These are phyloP conservation scores for Withania somnifera DNA, from an alignment of 305 asterid species.

Conservation along the genomic window DNA sequence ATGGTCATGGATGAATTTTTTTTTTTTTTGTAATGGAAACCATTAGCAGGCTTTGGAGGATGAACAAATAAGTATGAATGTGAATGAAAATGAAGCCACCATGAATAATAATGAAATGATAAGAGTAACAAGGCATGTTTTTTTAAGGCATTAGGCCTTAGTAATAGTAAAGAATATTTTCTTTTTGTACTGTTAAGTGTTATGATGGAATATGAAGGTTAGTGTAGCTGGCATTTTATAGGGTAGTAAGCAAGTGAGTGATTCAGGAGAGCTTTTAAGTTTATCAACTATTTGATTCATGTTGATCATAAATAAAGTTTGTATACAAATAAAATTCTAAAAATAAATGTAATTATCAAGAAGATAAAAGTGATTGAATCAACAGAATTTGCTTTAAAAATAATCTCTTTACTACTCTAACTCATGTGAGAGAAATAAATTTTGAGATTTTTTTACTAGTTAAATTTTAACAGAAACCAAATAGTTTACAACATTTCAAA, in stretches of 20 bases:
- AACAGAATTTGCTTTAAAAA: too few species aligned
- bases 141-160: not conserved
- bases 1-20: too few species aligned
- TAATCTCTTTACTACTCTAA: too few species aligned
- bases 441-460: too few species aligned
- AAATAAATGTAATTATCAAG: not conserved
- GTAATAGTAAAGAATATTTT: not conserved
- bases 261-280: not conserved
- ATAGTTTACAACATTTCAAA: too few species aligned
- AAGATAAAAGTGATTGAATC: not conserved
- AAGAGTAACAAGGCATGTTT: not conserved
- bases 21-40: not conserved
- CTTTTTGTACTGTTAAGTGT: not conserved
- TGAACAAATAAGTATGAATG: too few species aligned
- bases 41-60: not conserved
- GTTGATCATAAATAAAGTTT: not conserved
- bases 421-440: too few species aligned
- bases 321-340: not conserved
- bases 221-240: not conserved
- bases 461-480: too few species aligned
- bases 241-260: not conserved
- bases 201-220: not conserved
- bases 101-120: too few species aligned
- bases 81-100: too few species aligned
- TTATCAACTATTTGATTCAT: not conserved